Base-by-base conservation (phyloP, 164 flowering plant species). In the Tinospora cordifolia region DNA sequence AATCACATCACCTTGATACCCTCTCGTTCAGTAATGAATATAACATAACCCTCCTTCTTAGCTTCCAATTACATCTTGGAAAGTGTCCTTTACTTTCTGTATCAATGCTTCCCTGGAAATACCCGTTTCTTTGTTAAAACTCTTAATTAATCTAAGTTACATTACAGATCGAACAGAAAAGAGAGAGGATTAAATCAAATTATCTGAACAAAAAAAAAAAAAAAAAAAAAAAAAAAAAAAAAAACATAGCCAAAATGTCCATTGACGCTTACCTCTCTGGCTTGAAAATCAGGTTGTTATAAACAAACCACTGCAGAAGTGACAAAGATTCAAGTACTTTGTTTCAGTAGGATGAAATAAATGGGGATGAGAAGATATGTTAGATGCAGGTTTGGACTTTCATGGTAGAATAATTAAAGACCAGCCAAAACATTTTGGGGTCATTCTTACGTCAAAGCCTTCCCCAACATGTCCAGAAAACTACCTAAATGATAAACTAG, bases 271-370 rank as follows among this genome's bases (percentile, higher is more conserved):
- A 88, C 98, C 98, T 85, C 78, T 93, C 92, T 72, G 95, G 90
- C 80, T 84, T 85, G 79, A 79, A 87, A 51, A 91, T n/a, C 69
- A 93, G 81, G 84, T 93, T 88, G 81, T 74, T 74, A 77, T 89
- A 93, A 0, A 87, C 89, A 78, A 90, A 93, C 92, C 91, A 89
- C 98, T 93, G 95, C 81, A 87, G 60, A 41, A 13, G 58, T 60
- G 74, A 39, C 47, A 21, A 21, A 68, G 21, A 58, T 5, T 21
- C 24, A 54, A 60, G 41, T 54, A 65, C 51, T 26, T 26, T 65
- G 46, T 51, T 19, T 63, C 34, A 62, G 39, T 24, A 68, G 17
- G 13, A 26, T 6, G 25, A 39, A 71, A 63, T 14, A 10, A 64
- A 71, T 44, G 19, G 17, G 59, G 64, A 12, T 2, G 6, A 44